These are phyloP conservation scores for Epichloe festucae DNA, from an alignment of 2,329 filamentous ascomycete species.

Conservation along the genomic window DNA sequence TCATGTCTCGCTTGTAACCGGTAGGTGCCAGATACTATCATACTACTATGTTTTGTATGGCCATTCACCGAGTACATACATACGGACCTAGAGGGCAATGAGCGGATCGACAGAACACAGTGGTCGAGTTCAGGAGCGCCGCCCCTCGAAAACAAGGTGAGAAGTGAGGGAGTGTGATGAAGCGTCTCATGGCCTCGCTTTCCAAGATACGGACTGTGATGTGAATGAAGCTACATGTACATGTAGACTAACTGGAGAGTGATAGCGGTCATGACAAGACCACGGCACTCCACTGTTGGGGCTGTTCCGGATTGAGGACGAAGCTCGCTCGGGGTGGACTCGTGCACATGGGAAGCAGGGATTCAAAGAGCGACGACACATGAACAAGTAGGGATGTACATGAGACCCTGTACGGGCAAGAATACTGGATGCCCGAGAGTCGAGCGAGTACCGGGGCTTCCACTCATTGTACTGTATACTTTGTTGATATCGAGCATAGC, in stretches of 20 bases:
- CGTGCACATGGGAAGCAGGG: slow-evolving; percentile 5
- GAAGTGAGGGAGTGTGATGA: neutral
- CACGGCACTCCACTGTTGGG: neutral
- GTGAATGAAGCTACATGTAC: neutral
- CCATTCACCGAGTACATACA: neutral
- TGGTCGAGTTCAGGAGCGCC: no score
- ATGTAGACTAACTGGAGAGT: no score
- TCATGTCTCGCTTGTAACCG: slow-evolving; percentile 11
- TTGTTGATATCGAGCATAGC: neutral
- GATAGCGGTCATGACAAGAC: no score
- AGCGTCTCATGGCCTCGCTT: neutral
- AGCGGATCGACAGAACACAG: no score
- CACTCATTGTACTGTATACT: neutral
- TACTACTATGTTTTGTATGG: no score
- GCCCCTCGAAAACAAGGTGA: no score
- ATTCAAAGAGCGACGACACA: neutral
- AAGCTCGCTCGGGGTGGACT: neutral
- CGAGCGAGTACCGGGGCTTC: neutral
- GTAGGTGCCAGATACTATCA: neutral
- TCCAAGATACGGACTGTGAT: neutral
- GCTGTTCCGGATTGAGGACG: neutral
- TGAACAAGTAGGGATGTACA: neutral
- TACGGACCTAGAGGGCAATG: neutral
- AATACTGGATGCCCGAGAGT: neutral
- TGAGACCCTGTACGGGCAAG: neutral